Percentiles rank a stretch among this genome's conserved stretches.
Conservation (phyloP, 2,329 filamentous ascomycete species). For the Colletotrichum chlorophyti region DNA sequence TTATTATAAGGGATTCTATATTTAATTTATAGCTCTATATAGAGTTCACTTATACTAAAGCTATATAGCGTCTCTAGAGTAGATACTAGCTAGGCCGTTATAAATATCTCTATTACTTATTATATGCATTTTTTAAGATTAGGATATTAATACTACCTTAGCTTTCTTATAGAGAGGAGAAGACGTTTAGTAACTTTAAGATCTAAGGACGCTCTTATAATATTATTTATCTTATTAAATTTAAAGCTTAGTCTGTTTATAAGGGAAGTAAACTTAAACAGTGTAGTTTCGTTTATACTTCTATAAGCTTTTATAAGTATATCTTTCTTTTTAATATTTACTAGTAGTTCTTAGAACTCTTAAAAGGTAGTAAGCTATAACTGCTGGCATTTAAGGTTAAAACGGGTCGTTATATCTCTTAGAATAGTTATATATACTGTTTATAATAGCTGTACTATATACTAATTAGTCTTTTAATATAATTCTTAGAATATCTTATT, state of each 20-base stretch:
- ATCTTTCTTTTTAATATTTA: not conserved
- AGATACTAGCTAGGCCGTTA: not conserved
- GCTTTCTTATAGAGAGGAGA: slow-evolving; percentile 5
- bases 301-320: not conserved
- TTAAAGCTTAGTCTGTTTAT: not conserved
- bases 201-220: not conserved
- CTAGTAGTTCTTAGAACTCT: not conserved
- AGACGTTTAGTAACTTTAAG: slow-evolving; percentile 2
- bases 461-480: not conserved
- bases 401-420: not conserved
- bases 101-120: not conserved
- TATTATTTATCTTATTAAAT: not conserved
- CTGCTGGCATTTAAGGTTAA: not conserved
- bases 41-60: not conserved
- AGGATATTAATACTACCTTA: not conserved
- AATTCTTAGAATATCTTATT: not conserved
- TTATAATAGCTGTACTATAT: not conserved
- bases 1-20: not conserved
- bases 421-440: not conserved
- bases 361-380: slow-evolving; percentile 2
- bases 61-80: not conserved
- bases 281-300: slow-evolving; percentile 3
- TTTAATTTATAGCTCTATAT: not conserved
- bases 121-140: not conserved
- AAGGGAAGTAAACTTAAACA: slow-evolving; percentile 6